Evolutionary conservation across 768 basidiomycete genomes (phyloP), one percentile per base, ranked within the genome.

Genomic region (Russula foetens): DNA sequence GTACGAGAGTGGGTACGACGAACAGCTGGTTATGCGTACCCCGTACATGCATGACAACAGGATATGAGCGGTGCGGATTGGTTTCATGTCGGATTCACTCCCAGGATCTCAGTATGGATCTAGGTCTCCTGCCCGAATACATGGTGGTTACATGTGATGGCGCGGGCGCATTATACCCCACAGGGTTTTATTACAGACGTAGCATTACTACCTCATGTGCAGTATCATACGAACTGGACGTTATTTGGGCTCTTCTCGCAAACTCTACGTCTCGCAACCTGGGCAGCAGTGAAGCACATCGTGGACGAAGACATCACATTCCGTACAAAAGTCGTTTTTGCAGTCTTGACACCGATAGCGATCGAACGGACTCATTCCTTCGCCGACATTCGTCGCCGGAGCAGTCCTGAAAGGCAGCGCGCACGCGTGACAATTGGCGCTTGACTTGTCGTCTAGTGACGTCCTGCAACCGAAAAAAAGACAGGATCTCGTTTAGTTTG

Each of bases 221-320:
- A 14, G 17, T 33, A n/a, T n/a, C n/a, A n/a, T n/a, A 33, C 39
- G 39, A 41, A 41, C 9, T 33, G 38, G 33, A 41, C 19, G 12
- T 3, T 29, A 17, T 8, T 17, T 21, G 14, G 12, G 31, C 7
- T 23, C 28, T 28, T 52, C 26, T 6, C 19, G 6, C n/a, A 29
- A 8, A n/a, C 31, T 15, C 65, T 73, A 80, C 60, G 77, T 77
- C 52, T 86, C 86, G 64, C 89, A 92, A 11, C 88, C 90, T 0
- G 96, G 94, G 76, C 96, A 99, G 61, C 90, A 92, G 69, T 98
- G 96, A 21, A 98, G 77, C 23, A 93, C 92, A 63, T 96, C 92
- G 67, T 98, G 97, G 5, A 98, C 85, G 69, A 98, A 97, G 21
- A 96, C 82, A 74, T 99, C 97, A 70, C 97, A 99, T 51, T 98